Evolutionary conservation across 305 asterid species (phyloP), one percentile per base, ranked within the genome.

Genomic region (Coffea humblotiana): DNA sequence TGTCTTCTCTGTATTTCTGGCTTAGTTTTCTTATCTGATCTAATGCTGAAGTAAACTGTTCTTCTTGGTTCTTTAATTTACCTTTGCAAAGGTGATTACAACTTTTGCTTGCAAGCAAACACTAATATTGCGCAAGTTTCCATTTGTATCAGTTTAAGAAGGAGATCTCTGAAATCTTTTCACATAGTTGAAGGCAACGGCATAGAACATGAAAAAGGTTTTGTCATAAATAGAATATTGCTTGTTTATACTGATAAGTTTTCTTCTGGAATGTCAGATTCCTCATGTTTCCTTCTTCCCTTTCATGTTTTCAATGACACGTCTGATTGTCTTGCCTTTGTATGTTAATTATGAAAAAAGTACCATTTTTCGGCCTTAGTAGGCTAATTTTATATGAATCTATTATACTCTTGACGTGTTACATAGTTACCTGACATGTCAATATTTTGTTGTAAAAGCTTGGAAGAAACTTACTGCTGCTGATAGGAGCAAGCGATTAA

Each of bases 391-490:
- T 29, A 6, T 43, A 2, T 0, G 21, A 21, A 4, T 70, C 4
- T 43, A 23, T 13, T 23, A 37, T 27, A 45, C 19, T 45, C 54
- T 72, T n/a, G 32, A 48, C n/a, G 18, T 63, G 37, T 70, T 51
- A 45, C 37, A 3, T 12, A 35, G 48, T 83, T 80, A 71, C 72
- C 83, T 82, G 74, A 82, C 83, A 61, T 70, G 52, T 78, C 45
- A 47, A 51, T 51, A 81, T 74, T 74, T 27, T 58, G 69, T 82
- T 85, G 75, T 12, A 82, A 83, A 89, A 95, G 98, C 98, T 78
- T 96, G 99, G 99, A 93, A 98, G 90, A 94, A 91, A 89, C 84
- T 87, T 79, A 89, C 98, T 86, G 98, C 98, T 81, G 88, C 91
- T 73, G 99, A 96, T 82, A 90, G 98, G 92, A 91, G 98, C 91